These are phyloP conservation scores for Sinapis alba DNA, from an alignment of 441 rosid species.

Conservation along the genomic window DNA sequence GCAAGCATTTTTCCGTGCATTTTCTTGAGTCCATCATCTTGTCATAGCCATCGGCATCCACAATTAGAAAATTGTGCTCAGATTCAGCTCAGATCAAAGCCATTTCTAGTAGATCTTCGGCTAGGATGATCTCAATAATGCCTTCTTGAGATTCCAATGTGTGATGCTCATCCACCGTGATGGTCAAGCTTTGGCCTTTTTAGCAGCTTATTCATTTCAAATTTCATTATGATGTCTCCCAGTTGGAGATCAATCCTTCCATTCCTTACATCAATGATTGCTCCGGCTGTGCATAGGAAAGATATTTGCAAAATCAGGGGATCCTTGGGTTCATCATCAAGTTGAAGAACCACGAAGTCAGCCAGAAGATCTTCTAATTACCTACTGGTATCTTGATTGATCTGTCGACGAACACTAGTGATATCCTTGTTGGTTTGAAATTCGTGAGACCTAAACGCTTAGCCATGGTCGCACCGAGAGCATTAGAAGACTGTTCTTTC, in stretches of 20 bases:
- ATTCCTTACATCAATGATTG: not conserved
- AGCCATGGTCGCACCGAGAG: not conserved
- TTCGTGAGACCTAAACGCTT: not conserved
- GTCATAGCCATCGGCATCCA: no score
- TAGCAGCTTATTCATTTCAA: not conserved
- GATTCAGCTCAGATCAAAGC: no score
- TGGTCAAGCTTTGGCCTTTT: not conserved
- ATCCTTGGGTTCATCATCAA: not conserved
- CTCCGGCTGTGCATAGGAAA: not conserved
- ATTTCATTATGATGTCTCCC: no score
- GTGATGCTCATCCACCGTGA: no score
- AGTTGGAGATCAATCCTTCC: not conserved
- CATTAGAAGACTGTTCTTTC: not conserved
- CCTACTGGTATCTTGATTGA: not conserved
- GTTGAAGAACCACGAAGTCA: not conserved
- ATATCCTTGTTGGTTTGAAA: not conserved
- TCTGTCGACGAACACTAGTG: no score
- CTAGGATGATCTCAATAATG: no score
- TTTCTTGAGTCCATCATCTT: no score
- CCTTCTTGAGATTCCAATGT: no score
- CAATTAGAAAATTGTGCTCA: no score
- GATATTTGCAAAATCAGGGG: no score
- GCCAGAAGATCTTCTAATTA: not conserved
- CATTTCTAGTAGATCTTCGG: no score
- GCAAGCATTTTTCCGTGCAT: no score